Conservation (phyloP, 768 basidiomycete genomes). For the Nidularia sp. region DNA sequence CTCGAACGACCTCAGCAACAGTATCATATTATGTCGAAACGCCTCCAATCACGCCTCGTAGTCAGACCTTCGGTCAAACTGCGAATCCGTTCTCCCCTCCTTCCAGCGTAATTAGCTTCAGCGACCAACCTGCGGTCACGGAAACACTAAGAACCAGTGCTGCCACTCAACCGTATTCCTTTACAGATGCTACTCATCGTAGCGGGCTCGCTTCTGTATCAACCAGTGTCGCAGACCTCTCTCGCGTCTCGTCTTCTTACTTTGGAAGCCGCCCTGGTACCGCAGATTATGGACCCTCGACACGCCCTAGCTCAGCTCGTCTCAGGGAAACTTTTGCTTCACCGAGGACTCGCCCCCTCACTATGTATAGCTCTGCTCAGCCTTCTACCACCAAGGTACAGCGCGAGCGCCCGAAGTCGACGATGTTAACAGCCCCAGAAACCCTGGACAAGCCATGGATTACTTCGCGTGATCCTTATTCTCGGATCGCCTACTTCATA, state of each 20-base stretch:
- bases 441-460: slow-evolving; percentile 65
- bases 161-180: slow-evolving; percentile 15
- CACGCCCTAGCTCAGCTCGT: slow-evolving; percentile 31
- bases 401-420: slow-evolving; percentile 45
- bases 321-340: slow-evolving; percentile 56
- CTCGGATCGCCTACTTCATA: slow-evolving; percentile 53
- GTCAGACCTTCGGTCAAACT: slow-evolving; percentile 23
- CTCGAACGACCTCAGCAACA: slow-evolving; percentile 25
- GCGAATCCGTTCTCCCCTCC: slow-evolving; percentile 52
- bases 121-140: slow-evolving; percentile 22
- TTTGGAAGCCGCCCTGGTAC: slow-evolving; percentile 29
- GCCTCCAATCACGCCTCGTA: slow-evolving; percentile 39
- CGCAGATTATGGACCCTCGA: slow-evolving; percentile 22
- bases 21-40: slow-evolving; percentile 28
- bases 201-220: slow-evolving; percentile 32
- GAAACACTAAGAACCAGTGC: no score
- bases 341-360: slow-evolving; percentile 54
- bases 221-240: slow-evolving; percentile 40
- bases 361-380: slow-evolving; percentile 47
- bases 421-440: slow-evolving; percentile 33
- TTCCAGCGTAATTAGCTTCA: slow-evolving; percentile 40
- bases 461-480: slow-evolving; percentile 47
- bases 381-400: slow-evolving; percentile 31
- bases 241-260: slow-evolving; percentile 33
- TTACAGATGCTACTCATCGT: slow-evolving; percentile 27